Evolutionary conservation across 352 stramenopile genomes (phyloP), one percentile per base, ranked within the genome.

Genomic region (Globisporangium viniferum): DNA sequence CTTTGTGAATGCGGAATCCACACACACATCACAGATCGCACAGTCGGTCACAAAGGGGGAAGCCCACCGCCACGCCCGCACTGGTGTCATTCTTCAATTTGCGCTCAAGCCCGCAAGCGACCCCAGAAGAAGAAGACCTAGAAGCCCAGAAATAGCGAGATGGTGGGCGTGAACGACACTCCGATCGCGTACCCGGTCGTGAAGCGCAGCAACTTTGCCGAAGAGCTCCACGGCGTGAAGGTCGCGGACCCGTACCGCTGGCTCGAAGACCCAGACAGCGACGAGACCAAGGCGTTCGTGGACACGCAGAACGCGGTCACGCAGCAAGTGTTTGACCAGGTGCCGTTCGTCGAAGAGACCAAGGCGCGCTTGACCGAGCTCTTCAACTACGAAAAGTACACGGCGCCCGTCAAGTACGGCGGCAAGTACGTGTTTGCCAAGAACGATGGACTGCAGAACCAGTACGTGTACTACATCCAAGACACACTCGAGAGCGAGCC

Each of bases 321-420:
- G 39, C 79, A 91, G 68, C 64, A 84, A 24, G 80, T 92, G 39
- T 84, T 94, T 55, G 65, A 74, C 48, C 64, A 91, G 31, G 71
- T 94, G 44, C 87, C 80, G 51, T 90, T 74, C 69, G 73, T 92
- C n/a, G 71, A 78, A 14, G 85, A 93, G 63, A 92, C 84, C 36
- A 91, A 93, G 68, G 67, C 75, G 57, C 84, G 89, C 39, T 79
- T 95, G 70, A 93, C 82, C 46, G 84, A 95, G 58, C 76, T 96
- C 0, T 97, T 93, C 74, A 91, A 95, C 75, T 96, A 96, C 64
- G 89, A 96, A 70, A 95, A 96, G 69, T 95, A 79, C 73, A 90
- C 86, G 58, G 86, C 79, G 18, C 88, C 89, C 8, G 72, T 77
- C 55, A 91, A 94, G 69, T 69, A 91, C 70, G 88, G 84, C 14